Evolutionary conservation across 2,329 filamentous ascomycete genomes (phyloP).

Genomic region (Fusarium humuli): DNA sequence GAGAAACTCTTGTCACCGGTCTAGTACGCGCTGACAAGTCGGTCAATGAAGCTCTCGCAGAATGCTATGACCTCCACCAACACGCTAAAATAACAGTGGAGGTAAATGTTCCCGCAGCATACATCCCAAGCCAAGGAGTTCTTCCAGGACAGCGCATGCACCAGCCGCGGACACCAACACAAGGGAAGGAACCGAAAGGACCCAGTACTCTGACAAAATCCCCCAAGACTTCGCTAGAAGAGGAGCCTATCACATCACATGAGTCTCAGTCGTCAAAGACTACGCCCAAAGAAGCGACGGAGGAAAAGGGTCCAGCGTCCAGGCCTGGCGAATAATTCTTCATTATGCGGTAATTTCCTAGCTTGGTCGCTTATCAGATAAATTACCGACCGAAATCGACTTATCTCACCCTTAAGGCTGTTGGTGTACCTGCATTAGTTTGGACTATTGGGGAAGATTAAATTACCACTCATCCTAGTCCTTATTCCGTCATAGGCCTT

Average conservation of each 20-base stretch:
- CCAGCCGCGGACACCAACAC: background rate
- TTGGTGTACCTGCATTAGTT: constrained; percentile 37
- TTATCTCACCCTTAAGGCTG: constrained; percentile 26
- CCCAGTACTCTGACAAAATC: background rate
- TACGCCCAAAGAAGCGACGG: constrained; percentile 21
- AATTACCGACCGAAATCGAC: constrained; percentile 28
- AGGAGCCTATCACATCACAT: constrained; percentile 8
- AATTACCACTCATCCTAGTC: constrained; percentile 24
- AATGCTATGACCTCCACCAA: constrained; percentile 60
- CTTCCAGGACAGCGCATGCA: constrained; percentile 20
- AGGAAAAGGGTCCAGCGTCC: constrained; percentile 22
- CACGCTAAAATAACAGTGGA: constrained; percentile 60
- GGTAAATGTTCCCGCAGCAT: constrained; percentile 60
- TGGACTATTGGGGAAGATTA: constrained; percentile 28
- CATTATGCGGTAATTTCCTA: constrained; percentile 29
- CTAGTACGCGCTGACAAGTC: constrained; percentile 57
- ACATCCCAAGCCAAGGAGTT: constrained; percentile 47
- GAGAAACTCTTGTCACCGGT: constrained; percentile 61
- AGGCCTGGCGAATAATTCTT: constrained; percentile 21
- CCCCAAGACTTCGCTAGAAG: background rate
- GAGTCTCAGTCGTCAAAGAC: constrained; percentile 5
- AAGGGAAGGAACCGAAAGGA: background rate
- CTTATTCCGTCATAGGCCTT: constrained; percentile 10
- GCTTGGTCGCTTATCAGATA: constrained; percentile 31
- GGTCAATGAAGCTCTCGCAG: constrained; percentile 60